Evolutionary conservation across 2,329 filamentous ascomycete genomes (phyloP).

Genomic region (Nothopassalora personata): DNA sequence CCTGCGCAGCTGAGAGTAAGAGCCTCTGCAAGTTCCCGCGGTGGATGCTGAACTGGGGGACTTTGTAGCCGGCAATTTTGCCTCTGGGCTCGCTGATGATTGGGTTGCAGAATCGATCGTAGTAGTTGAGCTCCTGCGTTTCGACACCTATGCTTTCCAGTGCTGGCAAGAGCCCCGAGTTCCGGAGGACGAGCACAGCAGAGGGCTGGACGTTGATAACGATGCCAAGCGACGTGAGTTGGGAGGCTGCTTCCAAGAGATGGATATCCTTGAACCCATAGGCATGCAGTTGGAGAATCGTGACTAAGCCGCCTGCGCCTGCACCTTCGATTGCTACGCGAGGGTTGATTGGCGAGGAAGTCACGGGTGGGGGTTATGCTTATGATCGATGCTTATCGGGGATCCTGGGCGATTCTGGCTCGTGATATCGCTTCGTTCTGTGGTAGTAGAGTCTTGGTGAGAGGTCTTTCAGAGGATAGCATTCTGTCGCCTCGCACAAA

Average conservation of each 20-base stretch:
- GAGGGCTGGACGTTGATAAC: conserved; percentile 47
- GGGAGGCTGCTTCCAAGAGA: conserved; percentile 40
- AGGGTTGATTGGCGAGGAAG: background rate
- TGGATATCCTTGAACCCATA: conserved; percentile 47
- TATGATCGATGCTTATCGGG: background rate
- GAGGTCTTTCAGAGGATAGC: background rate
- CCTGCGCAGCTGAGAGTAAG: conserved; percentile 39
- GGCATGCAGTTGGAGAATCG: conserved; percentile 52
- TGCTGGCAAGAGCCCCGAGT: conserved; percentile 39
- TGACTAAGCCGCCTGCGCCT: conserved; percentile 48
- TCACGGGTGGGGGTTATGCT: background rate
- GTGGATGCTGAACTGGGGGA: conserved; percentile 45
- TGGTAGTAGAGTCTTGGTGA: background rate
- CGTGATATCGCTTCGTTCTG: background rate
- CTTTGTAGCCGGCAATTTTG: conserved; percentile 37
- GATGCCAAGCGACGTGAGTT: conserved; percentile 42
- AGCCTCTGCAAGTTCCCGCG: conserved; percentile 44
- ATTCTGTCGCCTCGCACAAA: background rate
- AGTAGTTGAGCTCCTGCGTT: conserved; percentile 43
- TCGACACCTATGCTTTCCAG: conserved; percentile 39
- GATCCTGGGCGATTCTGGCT: background rate
- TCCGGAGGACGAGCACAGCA: conserved; percentile 42
- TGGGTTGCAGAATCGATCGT: conserved; percentile 40
- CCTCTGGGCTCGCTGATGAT: conserved; percentile 43
- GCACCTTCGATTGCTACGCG: conserved; percentile 45